Base-by-base conservation (phyloP, 495 filamentous ascomycete species). In the Xylaria flabelliformis region DNA sequence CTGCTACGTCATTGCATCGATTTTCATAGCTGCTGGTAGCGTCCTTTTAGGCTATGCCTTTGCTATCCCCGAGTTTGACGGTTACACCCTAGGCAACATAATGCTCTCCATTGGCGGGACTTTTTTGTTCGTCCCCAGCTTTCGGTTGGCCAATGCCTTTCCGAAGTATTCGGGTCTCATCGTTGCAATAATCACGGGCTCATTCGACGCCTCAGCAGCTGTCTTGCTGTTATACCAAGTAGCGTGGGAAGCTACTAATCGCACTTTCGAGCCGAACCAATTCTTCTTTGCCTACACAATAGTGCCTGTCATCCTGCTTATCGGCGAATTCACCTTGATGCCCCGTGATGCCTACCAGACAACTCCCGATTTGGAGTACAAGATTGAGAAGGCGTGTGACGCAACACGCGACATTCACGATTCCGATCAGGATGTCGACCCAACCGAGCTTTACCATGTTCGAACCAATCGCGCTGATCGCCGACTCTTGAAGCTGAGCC, bases 81-180 rank as follows among this genome's bases (percentile, higher is more conserved):
- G 85, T 3, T 91, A 90, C 73, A 85, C 92, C 21, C 76, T 84
- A 0, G 90, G 87, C 34, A 91, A 91, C 77, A 82, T 92, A 63
- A 86, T 92, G 69, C 82, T 92, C 0, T 88, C 90, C 8, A 82
- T 92, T 21, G 90, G 89, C 46, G 91, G 91, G 0, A 90, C 90
- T 0, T 92, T 91, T 74, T 83, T 92, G 39, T 92, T 93, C 77
- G 90, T 92, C 29, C 87, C 91, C 0, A 89, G 88, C 8, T 93
- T 92, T 74, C 90, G 92, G 75, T 87, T 93, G 53, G 88, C 88
- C 48, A 92, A 93, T 75, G 89, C 91, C 0, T 92, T 93, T 73
- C 91, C 91, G 1, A 83, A 82, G 69, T 81, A 90, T 76, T 89
- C 90, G 0, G 91, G 91, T 2, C 80, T 89, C 2, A 90, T 93